A percentile compares a stretch with the other conserved stretches of the same genome.
Conservation (phyloP, 108 stramenopile species). For the Nitzschia sp. region DNA sequence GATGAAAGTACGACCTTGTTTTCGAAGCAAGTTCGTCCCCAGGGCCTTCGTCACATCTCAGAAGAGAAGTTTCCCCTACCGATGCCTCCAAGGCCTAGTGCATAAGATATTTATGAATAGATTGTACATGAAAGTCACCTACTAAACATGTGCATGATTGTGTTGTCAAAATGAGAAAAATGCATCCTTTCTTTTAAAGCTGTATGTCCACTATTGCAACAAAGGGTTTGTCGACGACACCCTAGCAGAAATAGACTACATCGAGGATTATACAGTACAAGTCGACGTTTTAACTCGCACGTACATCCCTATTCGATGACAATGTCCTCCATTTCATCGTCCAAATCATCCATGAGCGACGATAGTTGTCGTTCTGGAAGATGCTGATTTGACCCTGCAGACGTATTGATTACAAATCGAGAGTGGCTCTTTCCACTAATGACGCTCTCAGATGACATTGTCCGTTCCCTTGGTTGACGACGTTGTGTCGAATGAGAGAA, state of each 20-base stretch:
- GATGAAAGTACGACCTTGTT: constrained; percentile 51
- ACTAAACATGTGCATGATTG: too few species aligned
- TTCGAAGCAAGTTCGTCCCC: constrained; percentile 20
- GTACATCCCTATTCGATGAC: constrained; percentile 9
- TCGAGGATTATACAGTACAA: too few species aligned
- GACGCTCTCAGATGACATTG: not conserved
- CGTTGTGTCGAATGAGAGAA: not conserved
- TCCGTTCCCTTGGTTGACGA: not conserved
- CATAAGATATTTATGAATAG: too few species aligned
- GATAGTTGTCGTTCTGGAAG: constrained; percentile 12
- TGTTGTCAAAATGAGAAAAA: too few species aligned
- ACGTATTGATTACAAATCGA: not conserved
- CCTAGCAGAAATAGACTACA: too few species aligned
- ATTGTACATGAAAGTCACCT: too few species aligned
- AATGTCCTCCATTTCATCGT: constrained; percentile 20
- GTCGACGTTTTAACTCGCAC: not conserved
- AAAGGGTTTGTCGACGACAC: too few species aligned
- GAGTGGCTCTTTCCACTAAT: not conserved
- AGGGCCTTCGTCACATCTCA: not conserved
- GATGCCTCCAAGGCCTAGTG: constrained; percentile 1
- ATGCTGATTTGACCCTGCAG: not conserved
- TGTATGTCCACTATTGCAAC: too few species aligned
- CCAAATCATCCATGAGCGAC: constrained; percentile 24
- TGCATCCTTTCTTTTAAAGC: too few species aligned
- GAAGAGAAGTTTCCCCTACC: constrained; percentile 1